Conservation (phyloP, 2,329 filamentous ascomycete species). For the Fusarium illudens region DNA sequence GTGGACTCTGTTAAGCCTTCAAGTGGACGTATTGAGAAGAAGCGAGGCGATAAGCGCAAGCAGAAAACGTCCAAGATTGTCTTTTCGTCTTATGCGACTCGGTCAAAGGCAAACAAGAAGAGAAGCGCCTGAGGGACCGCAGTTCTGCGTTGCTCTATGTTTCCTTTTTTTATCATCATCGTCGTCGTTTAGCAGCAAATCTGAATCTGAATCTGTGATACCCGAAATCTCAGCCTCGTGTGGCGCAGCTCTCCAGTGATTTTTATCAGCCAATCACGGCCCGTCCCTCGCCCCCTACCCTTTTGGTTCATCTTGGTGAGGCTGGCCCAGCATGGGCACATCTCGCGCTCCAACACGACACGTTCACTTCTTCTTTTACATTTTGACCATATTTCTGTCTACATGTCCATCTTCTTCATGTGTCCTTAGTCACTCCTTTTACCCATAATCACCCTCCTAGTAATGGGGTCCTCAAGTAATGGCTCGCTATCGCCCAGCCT, state of each 20-base stretch:
- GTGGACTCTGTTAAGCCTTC: conserved; percentile 58
- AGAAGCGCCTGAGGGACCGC: conserved; percentile 16
- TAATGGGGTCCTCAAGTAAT: conserved; percentile 40
- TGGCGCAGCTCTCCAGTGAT: conserved; percentile 29
- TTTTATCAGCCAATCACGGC: conserved; percentile 28
- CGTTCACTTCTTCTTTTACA: conserved; percentile 35
- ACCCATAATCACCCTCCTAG: conserved; percentile 8
- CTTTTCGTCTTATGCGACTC: conserved; percentile 66
- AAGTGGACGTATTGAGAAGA: conserved; percentile 54
- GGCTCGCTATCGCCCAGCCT: conserved; percentile 46
- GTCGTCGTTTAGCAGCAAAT: conserved; percentile 41
- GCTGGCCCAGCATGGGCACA: conserved; percentile 26
- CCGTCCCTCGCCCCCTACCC: conserved; percentile 20
- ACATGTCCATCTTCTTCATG: background rate
- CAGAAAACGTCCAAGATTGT: conserved; percentile 66
- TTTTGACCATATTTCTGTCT: conserved; percentile 13
- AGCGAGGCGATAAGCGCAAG: conserved; percentile 65
- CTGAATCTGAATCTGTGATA: conserved; percentile 41
- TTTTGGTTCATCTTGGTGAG: conserved; percentile 38
- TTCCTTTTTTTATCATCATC: conserved; percentile 15
- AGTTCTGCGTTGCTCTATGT: conserved; percentile 2
- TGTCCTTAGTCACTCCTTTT: conserved; percentile 23
- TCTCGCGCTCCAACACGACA: conserved; percentile 38
- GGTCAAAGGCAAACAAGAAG: conserved; percentile 57
- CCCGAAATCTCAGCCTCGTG: conserved; percentile 42